Base-by-base conservation (phyloP, 2,329 filamentous ascomycete genomes). In the Aureobasidium sp. region DNA sequence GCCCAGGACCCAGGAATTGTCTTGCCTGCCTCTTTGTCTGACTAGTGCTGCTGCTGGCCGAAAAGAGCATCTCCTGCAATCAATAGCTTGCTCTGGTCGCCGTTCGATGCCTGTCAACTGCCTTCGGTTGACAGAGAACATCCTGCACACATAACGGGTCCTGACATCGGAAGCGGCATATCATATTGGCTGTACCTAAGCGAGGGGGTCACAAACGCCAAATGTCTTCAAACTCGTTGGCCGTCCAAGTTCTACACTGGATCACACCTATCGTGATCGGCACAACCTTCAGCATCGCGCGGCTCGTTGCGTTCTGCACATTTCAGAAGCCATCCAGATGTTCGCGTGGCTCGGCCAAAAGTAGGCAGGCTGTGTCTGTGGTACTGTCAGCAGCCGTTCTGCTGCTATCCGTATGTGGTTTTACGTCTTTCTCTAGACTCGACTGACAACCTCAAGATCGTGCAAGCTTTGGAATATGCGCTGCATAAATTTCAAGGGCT, bases 171-270 rank as follows among this genome's bases (percentile, higher is more conserved):
- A 44, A 42, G 57, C 45, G 45, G 57, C 57, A 49, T 60, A 40
- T 50, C 40, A 50, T n/a, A 29, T 58, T 44, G 42, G 45, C 37
- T 60, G 37, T 29, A 42, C 24, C 44, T 60, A 60, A 60, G 33
- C 57, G 57, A 60, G 57, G 35, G 14, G 45, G 19, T 31, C 45
- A 60, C 57, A 45, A 50, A 49, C 27, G 42, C 57, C 45, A 60
- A 33, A 60, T 60, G 57, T 27, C 45, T 60, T 17, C 57, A 44
- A 17, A 35, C 2, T 49, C 45, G 27, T 35, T 40, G 42, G 67
- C 65, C 15, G 62, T 71, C 22, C 58, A 62, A 44, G 63, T 64
- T 24, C 64, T 71, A 24, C 69, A 69, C 63, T 71, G 70, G 59
- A 44, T 66, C 22, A 64, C 67, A 15, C 70, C 70, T 4, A 61